Evolutionary conservation across 345 rosid species (phyloP).

Genomic region (Eucalyptus pumila): DNA sequence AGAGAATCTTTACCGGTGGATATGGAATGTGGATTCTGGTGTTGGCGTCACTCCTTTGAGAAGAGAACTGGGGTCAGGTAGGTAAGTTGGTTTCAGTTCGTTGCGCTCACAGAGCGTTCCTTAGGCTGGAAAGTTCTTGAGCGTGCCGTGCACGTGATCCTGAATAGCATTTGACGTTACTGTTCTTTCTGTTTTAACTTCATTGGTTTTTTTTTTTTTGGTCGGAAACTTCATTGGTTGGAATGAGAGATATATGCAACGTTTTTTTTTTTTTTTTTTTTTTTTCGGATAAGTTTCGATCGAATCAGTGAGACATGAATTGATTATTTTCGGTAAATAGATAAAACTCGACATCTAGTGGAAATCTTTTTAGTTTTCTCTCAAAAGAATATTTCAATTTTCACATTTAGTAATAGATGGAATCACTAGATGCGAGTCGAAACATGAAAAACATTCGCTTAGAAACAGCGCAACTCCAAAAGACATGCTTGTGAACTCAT

Average conservation of each 20-base stretch:
- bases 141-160: not conserved
- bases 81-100: not conserved
- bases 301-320: not conserved
- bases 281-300: not conserved
- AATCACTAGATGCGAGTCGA: not conserved
- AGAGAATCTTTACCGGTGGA: not conserved
- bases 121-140: slow-evolving; percentile 4
- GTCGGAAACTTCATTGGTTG: not conserved
- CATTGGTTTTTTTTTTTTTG: not conserved
- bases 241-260: not conserved
- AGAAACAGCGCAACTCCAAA: not conserved
- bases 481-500: not conserved
- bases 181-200: not conserved
- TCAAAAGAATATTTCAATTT: not conserved
- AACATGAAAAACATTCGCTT: not conserved
- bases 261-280: not conserved
- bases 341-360: not conserved
- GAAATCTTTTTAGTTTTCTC: accelerated
- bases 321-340: not conserved
- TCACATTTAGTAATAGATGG: not conserved
- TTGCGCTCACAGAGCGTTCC: not conserved
- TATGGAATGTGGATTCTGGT: not conserved
- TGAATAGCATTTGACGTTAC: not conserved
- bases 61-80: not conserved
- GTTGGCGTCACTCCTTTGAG: not conserved